These are phyloP conservation scores for Pascua guehoae DNA, from an alignment of 1,284 basidiomycete species.

Conservation along the genomic window DNA sequence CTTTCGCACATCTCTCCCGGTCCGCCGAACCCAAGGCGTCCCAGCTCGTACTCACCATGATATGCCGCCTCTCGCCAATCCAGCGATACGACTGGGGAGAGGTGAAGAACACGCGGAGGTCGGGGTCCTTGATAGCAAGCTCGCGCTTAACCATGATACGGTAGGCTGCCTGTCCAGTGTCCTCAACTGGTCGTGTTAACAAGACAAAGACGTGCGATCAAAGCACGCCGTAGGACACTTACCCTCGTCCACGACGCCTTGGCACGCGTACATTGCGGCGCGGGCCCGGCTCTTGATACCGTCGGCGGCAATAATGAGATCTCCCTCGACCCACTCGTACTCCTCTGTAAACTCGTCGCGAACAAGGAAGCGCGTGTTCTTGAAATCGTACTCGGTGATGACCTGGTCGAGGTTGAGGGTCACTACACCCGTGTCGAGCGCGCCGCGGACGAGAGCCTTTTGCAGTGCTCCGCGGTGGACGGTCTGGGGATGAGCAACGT, in stretches of 20 bases:
- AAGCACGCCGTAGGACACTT: not conserved
- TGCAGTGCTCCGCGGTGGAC: constrained; percentile 45
- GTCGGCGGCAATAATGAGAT: constrained; percentile 44
- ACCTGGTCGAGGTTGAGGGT: constrained; percentile 29
- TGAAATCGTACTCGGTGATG: constrained; percentile 39
- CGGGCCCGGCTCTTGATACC: constrained; percentile 43
- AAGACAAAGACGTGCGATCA: too few relatives aligned
- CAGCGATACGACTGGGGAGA: constrained; percentile 40
- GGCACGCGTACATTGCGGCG: constrained; percentile 31
- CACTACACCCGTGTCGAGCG: constrained; percentile 29
- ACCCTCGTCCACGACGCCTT: constrained; percentile 34
- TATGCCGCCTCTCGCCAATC: constrained; percentile 45
- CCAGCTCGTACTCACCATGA: constrained; percentile 26
- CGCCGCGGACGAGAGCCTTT: constrained; percentile 32
- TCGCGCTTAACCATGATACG: constrained; percentile 40
- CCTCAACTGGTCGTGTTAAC: constrained; percentile 32
- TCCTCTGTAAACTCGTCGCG: constrained; percentile 14
- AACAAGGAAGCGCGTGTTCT: constrained; percentile 29
- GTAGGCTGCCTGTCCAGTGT: constrained; percentile 49
- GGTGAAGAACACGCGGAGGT: constrained; percentile 39
- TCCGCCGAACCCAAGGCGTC: not conserved
- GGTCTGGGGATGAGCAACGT: constrained; percentile 15
- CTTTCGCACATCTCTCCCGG: not conserved
- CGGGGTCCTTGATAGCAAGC: constrained; percentile 36
- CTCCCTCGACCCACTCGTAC: constrained; percentile 37